Base-by-base conservation (phyloP, 2,329 filamentous ascomycete species). In the Stenocarpella maydis region DNA sequence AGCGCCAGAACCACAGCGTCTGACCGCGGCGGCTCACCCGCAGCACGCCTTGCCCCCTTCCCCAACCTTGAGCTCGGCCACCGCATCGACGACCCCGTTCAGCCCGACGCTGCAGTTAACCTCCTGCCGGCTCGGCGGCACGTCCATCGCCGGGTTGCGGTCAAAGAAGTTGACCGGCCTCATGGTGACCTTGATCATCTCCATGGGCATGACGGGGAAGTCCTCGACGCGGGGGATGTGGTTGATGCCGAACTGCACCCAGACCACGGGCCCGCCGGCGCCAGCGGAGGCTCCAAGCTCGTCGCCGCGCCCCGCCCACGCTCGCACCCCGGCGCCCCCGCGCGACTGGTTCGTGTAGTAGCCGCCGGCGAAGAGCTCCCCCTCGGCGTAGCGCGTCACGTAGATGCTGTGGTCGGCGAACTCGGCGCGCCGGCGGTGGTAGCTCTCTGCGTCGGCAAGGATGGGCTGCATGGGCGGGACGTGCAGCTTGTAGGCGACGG, bases 141-240 rank as follows among this genome's bases (percentile, higher is more conserved):
- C 81, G 76, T 87, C 85, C 12, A 86, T 72, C 0, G 83, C 83
- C 0, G 85, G 85, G 71, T 87, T 87, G 69, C 78, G 80, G 4
- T 81, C 79, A 71, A 86, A 87, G 73, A 87, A 87, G 70, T 87
- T 86, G 4, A 81, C 82, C 0, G 85, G 85, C 72, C 85, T 82
- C 45, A 87, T 74, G 54, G 78, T 77, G 1, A 87, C 83, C 73
- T 81, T 82, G 19, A 86, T 75, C 17, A 80, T 84, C 77, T 91
- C 89, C 74, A 84, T 85, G 0, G 89, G 89, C 90, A 92, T 91
- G 49, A 91, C 87, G 1, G 89, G 89, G 78, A 91, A 91, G 75
- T 91, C 89, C 74, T 91, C 89, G 28, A 87, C 82, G 7, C 89
- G 81, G 0, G 88, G 88, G 31, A 90, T 83, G 72, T 90, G 88